Evolutionary conservation across 805 yeast species (phyloP).

Genomic region (Monosporozyma siamensis): DNA sequence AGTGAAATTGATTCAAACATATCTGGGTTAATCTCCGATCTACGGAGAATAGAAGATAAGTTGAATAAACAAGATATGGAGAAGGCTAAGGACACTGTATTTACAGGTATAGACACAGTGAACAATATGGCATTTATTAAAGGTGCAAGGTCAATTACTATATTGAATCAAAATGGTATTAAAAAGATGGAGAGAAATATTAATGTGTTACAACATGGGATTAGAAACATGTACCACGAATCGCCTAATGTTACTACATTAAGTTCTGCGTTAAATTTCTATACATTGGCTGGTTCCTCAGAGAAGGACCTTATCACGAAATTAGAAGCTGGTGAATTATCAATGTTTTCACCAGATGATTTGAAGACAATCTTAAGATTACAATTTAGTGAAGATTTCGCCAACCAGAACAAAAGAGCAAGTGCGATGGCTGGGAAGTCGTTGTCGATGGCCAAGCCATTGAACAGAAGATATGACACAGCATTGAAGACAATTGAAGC

Average conservation of each 20-base stretch:
- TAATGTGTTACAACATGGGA: conserved; percentile 25
- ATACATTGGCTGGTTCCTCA: conserved; percentile 17
- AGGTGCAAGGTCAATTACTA: conserved; percentile 20
- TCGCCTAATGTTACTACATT: conserved; percentile 16
- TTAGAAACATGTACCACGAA: conserved; percentile 18
- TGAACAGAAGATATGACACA: conserved; percentile 22
- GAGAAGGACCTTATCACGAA: conserved; percentile 17
- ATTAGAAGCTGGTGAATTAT: conserved; percentile 13
- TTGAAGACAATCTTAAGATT: conserved; percentile 24
- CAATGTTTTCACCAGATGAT: conserved; percentile 13
- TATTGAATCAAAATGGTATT: conserved; percentile 24
- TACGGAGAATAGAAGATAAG: conserved; percentile 23
- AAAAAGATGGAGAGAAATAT: conserved; percentile 26
- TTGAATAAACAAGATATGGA: conserved; percentile 16
- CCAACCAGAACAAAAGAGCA: conserved; percentile 15
- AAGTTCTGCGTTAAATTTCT: conserved; percentile 18
- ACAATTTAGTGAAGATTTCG: conserved; percentile 25
- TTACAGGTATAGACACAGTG: conserved; percentile 21
- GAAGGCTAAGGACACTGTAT: conserved; percentile 14
- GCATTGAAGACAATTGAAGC: conserved; percentile 12
- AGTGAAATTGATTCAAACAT: conserved; percentile 24
- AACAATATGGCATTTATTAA: conserved; percentile 17
- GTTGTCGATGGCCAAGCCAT: conserved; percentile 15
- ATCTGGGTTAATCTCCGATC: conserved; percentile 20
- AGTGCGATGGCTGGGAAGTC: conserved; percentile 6